Evolutionary conservation across 805 yeast species (phyloP).

Genomic region (Ogataea sp.): DNA sequence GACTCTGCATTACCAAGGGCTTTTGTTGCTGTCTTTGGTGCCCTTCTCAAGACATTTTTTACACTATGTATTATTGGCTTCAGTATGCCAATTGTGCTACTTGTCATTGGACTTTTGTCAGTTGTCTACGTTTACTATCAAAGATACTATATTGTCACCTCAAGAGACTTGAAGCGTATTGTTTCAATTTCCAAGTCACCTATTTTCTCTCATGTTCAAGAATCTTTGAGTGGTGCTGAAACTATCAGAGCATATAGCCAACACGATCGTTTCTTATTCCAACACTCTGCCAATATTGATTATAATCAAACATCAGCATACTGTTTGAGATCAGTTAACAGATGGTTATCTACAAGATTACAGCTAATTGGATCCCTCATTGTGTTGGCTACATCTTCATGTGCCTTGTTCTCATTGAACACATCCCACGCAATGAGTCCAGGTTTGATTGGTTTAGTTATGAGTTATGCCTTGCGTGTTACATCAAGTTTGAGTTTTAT

Average conservation of each 20-base stretch:
- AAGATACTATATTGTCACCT: slow-evolving; percentile 54
- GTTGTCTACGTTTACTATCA: slow-evolving; percentile 65
- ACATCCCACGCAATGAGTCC: slow-evolving; percentile 38
- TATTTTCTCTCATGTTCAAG: slow-evolving; percentile 75
- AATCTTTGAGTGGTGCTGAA: slow-evolving; percentile 66
- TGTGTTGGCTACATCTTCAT: slow-evolving; percentile 40
- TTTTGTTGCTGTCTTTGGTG: slow-evolving; percentile 38
- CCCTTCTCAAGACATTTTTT: slow-evolving; percentile 35
- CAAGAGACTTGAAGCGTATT: slow-evolving; percentile 74
- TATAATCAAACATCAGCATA: slow-evolving; percentile 38
- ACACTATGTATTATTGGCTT: slow-evolving; percentile 45
- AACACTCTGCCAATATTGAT: slow-evolving; percentile 45
- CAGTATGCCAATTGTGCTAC: slow-evolving; percentile 46
- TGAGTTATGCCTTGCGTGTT: slow-evolving; percentile 55
- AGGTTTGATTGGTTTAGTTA: slow-evolving; percentile 55
- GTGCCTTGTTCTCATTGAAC: slow-evolving; percentile 33
- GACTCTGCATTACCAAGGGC: slow-evolving; percentile 51
- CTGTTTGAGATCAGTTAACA: slow-evolving; percentile 44
- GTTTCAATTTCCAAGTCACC: slow-evolving; percentile 67
- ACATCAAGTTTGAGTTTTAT: slow-evolving; percentile 46
- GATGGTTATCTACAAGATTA: slow-evolving; percentile 60
- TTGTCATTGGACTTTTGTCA: slow-evolving; percentile 38
- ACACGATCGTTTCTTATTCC: slow-evolving; percentile 46
- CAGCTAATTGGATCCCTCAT: slow-evolving; percentile 53
- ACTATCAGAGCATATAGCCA: slow-evolving; percentile 79